Evolutionary conservation across 768 basidiomycete genomes (phyloP).

Genomic region (Agrocybe pediades): DNA sequence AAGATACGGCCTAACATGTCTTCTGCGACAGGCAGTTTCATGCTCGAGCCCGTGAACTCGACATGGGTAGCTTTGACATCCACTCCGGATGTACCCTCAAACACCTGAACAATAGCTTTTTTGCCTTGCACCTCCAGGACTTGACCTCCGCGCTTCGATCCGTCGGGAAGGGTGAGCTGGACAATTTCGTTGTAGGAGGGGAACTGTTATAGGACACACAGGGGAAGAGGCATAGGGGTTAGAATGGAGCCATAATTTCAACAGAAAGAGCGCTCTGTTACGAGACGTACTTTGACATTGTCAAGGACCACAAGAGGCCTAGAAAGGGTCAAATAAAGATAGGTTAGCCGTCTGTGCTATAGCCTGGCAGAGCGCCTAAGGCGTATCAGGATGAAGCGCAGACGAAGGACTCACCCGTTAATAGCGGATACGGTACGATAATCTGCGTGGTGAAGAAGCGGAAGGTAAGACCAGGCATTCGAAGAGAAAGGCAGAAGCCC

Average conservation of each 20-base stretch:
- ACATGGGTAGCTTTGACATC: constrained; percentile 98
- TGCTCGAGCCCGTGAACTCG: constrained; percentile 96
- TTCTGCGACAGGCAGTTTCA: constrained; percentile 98
- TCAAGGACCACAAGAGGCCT: constrained; percentile 96
- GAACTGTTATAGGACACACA: constrained; percentile 57
- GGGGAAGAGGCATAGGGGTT: background rate
- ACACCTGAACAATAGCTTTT: constrained; percentile 99
- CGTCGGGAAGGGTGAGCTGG: constrained; percentile 92
- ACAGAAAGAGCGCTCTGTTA: constrained; percentile 1
- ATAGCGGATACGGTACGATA: constrained; percentile 98
- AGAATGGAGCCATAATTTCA: background rate
- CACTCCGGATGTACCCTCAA: constrained; percentile 96
- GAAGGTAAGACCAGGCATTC: constrained; percentile 1
- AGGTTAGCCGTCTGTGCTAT: background rate
- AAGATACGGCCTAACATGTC: constrained; percentile 99
- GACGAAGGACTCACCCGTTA: constrained; percentile 72
- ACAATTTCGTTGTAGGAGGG: constrained; percentile 99
- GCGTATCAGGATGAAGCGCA: background rate
- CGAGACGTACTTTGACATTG: constrained; percentile 83
- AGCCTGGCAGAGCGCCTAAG: background rate
- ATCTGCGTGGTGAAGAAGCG: constrained; percentile 47
- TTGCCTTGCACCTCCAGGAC: constrained; percentile 98
- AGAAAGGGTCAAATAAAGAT: constrained; percentile 15
- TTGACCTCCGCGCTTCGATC: constrained; percentile 92
- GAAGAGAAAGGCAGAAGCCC: background rate